Percentiles rank a stretch among this genome's conserved stretches.
These are phyloP conservation scores for Colletotrichum viniferum DNA, from an alignment of 2,329 filamentous ascomycete genomes.

Conservation along the genomic window DNA sequence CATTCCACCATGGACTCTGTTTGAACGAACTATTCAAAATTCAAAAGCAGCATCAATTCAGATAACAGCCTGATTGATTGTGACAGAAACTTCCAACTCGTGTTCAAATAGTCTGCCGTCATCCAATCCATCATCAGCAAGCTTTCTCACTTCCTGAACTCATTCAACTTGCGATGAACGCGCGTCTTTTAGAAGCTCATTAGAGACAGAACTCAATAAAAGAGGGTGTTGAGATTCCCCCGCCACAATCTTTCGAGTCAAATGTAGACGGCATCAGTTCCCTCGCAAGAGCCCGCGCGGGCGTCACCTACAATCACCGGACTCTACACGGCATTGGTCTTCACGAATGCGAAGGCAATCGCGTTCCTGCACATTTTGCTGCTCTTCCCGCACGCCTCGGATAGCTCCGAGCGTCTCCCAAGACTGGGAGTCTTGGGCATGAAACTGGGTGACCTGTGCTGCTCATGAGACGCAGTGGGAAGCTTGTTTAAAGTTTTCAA, in stretches of 20 bases:
- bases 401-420: not conserved
- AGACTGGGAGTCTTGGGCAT: not conserved
- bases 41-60: too few relatives aligned
- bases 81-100: not conserved
- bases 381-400: not conserved
- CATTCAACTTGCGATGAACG: not conserved
- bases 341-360: not conserved
- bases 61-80: too few relatives aligned
- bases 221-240: not conserved
- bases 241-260: not conserved
- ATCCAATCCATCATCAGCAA: not conserved
- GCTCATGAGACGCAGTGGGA: not conserved
- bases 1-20: too few relatives aligned
- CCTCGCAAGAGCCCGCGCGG: not conserved
- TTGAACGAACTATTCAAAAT: too few relatives aligned
- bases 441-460: not conserved
- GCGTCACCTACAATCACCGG: too few relatives aligned
- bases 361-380: not conserved
- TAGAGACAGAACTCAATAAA: not conserved
- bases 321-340: not conserved
- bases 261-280: not conserved
- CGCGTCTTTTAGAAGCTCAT: not conserved
- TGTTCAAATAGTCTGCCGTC: not conserved
- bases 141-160: not conserved
- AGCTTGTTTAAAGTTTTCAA: not conserved